A percentile compares a stretch with the other conserved stretches of the same genome.
Conservation (phyloP, 805 yeast species). For the Saccharomycopsis capsularis region DNA sequence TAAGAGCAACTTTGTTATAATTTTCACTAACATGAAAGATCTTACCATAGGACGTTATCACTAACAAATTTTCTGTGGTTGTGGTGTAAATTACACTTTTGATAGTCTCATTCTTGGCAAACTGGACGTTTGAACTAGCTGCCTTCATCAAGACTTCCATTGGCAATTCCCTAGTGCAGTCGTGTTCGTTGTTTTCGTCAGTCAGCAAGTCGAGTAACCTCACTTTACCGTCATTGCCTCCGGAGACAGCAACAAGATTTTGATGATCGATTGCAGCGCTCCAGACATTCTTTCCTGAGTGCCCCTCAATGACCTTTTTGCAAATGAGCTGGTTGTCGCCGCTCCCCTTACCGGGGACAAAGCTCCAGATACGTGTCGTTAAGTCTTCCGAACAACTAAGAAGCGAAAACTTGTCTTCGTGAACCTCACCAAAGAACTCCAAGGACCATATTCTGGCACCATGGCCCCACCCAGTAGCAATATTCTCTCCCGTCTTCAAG, state of each 20-base stretch:
- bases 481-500: conserved; percentile 44
- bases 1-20: not conserved
- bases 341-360: conserved; percentile 25
- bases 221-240: conserved; percentile 90
- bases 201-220: conserved; percentile 49
- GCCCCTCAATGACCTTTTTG: conserved; percentile 52
- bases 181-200: conserved; percentile 15
- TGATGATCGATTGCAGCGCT: conserved; percentile 50
- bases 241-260: conserved; percentile 56
- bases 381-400: conserved; percentile 84
- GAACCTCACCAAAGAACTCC: conserved; percentile 40
- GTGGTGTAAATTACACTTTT: conserved; percentile 51
- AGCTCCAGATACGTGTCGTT: conserved; percentile 73
- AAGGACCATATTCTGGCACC: conserved; percentile 89
- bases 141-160: not conserved
- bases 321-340: conserved; percentile 32
- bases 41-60: conserved; percentile 56
- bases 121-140: not conserved
- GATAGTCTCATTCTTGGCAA: conserved; percentile 46
- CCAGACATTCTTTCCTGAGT: conserved; percentile 86
- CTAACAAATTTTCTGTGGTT: conserved; percentile 33
- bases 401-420: conserved; percentile 24
- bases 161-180: conserved; percentile 27
- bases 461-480: conserved; percentile 94
- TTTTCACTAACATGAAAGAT: conserved; percentile 29